phyloP scores from a whole-genome alignment of 2,329 filamentous ascomycete species.

The Xylaria sp. region DNA sequence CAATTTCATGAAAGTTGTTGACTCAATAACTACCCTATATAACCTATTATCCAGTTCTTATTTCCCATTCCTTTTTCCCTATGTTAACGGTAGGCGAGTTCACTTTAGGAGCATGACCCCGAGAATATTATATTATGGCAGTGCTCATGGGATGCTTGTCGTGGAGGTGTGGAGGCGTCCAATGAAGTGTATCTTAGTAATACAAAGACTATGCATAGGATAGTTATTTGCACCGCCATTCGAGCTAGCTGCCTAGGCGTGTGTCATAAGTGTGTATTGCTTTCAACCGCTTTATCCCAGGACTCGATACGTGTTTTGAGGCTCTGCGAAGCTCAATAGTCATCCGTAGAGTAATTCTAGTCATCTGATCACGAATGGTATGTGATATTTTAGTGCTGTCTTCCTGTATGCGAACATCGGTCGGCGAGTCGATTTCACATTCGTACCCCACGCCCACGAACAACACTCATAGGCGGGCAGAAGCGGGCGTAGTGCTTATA shows the following conservation, averaged over 20 bases:
- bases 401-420: background rate
- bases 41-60: background rate
- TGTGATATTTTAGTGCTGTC: background rate
- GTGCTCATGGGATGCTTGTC: background rate
- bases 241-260: background rate
- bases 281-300: background rate
- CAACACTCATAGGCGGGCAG: too few relatives aligned
- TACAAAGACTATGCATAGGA: background rate
- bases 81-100: background rate
- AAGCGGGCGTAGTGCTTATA: too few relatives aligned
- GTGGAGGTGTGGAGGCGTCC: conserved; percentile 9
- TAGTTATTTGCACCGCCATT: too few relatives aligned
- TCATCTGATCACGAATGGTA: background rate
- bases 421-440: background rate
- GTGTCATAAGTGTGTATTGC: background rate
- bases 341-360: background rate
- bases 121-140: conserved; percentile 7
- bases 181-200: background rate
- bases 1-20: background rate
- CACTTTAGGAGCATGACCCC: background rate
- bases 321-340: background rate
- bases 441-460: too few relatives aligned
- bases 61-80: background rate
- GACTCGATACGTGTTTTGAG: background rate
- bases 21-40: background rate